Evolutionary conservation across 164 flowering plant species (phyloP), one percentile per base, ranked within the genome.

Genomic region (Malania oleifera): DNA sequence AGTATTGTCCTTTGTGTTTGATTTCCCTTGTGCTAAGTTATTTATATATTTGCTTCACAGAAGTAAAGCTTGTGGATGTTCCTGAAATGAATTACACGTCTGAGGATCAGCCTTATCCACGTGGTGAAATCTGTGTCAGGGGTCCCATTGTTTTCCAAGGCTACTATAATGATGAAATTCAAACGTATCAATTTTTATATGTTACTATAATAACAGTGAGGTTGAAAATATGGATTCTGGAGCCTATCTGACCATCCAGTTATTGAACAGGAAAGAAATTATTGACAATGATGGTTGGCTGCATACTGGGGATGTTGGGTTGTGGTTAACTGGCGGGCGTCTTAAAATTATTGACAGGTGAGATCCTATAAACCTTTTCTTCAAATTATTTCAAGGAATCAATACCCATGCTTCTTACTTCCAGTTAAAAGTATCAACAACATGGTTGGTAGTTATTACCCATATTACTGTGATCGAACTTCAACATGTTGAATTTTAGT

Each of bases 1-100:
- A n/a, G n/a, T n/a, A n/a, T n/a, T n/a, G n/a, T 44, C 31, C 0
- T 40, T 43, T 35, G 25, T 24, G n/a, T 39, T 28, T 52, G 37
- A 18, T 59, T 48, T 19, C 22, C 22, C n/a, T 17, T 56, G 46
- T 3, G 38, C 8, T 38, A 14, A 17, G 13, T 48, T 19, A 0
- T 47, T 59, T 1, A 2, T 59, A 5, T 29, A 40, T 69, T 66
- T 43, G 35, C 24, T 0, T 70, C 74, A 46, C 91, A 92, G 98
- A 93, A 77, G 67, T 93, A 57, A 93, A 93, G 75, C 96, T 87
- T 54, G 84, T 78, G 50, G 96, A 93, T 73, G 98, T 93, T 64
- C 97, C 97, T 34, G 97, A 93, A 70, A 93, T 93, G 98, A 89
- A 86, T 69, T 89, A 93, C 72, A 84, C 92, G 15, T 80, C 91